These are phyloP conservation scores for Kwoniella pini DNA, from an alignment of 768 basidiomycete species.

Conservation along the genomic window DNA sequence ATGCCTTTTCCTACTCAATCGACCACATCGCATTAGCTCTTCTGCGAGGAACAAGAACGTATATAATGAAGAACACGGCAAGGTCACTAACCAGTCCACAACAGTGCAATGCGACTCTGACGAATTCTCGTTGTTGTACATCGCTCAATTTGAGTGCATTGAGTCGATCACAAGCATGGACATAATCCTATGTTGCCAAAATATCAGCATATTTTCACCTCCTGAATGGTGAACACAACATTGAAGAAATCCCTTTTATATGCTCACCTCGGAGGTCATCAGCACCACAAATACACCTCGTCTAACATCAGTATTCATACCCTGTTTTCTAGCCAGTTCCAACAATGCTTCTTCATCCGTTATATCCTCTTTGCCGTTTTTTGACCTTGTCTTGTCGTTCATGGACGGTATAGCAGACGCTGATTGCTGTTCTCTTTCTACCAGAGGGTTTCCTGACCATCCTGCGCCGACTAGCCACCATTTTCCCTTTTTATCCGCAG, in stretches of 20 bases:
- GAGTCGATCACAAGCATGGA: constrained; percentile 92
- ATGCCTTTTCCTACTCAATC: constrained; percentile 70
- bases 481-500: constrained; percentile 82
- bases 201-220: not conserved
- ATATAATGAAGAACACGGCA: not conserved
- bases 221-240: too few species aligned
- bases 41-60: not conserved
- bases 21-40: not conserved
- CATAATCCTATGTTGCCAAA: constrained; percentile 70
- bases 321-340: constrained; percentile 86
- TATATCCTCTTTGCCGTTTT: constrained; percentile 46
- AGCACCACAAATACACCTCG: constrained; percentile 87
- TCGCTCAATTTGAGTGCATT: constrained; percentile 79
- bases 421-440: constrained; percentile 59
- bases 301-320: constrained; percentile 97
- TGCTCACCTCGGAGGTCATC: constrained; percentile 88
- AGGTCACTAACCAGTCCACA: constrained; percentile 57
- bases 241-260: too few species aligned
- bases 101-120: constrained; percentile 90
- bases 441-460: constrained; percentile 88
- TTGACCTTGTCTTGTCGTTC: constrained; percentile 41
- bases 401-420: not conserved
- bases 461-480: constrained; percentile 99
- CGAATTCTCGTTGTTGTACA: constrained; percentile 88
- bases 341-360: constrained; percentile 58